Conservation (phyloP, 176 grass and related monocot genomes). For the Cocos nucifera region DNA sequence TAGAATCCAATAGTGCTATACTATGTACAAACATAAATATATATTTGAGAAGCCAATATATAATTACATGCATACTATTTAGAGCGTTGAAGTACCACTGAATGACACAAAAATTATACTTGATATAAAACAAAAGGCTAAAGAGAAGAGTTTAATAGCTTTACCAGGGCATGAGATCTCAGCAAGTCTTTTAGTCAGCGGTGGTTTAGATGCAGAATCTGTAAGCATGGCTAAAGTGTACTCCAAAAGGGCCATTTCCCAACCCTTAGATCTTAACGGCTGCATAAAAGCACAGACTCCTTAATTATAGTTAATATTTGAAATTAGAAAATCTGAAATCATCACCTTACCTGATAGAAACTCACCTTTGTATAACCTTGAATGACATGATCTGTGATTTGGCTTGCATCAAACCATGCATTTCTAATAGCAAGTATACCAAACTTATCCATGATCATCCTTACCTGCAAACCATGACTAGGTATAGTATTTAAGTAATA, state of each 20-base stretch:
- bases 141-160: not conserved
- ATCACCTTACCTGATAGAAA: not conserved
- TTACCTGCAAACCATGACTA: slow-evolving; percentile 36
- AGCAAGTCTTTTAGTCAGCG: slow-evolving; percentile 60
- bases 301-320: no score
- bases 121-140: not conserved
- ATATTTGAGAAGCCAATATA: no score
- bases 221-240: slow-evolving; percentile 63
- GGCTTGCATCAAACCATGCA: slow-evolving; percentile 76
- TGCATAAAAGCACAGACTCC: slow-evolving; percentile 16
- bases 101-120: not conserved
- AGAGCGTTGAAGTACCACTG: no score
- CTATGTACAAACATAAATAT: no score
- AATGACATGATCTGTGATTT: slow-evolving; percentile 75
- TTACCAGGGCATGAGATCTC: slow-evolving; percentile 86
- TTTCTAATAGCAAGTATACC: slow-evolving; percentile 47
- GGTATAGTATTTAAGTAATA: slow-evolving; percentile 4
- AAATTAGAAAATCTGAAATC: no score
- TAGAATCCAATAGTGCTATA: no score
- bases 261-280: slow-evolving; percentile 70
- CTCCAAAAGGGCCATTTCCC: slow-evolving; percentile 87
- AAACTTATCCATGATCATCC: slow-evolving; percentile 86
- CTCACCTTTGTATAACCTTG: slow-evolving; percentile 86
- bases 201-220: slow-evolving; percentile 47
- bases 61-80: no score